Conservation (phyloP, 2,329 filamentous ascomycete species). For the Hypoxylon sp. region DNA sequence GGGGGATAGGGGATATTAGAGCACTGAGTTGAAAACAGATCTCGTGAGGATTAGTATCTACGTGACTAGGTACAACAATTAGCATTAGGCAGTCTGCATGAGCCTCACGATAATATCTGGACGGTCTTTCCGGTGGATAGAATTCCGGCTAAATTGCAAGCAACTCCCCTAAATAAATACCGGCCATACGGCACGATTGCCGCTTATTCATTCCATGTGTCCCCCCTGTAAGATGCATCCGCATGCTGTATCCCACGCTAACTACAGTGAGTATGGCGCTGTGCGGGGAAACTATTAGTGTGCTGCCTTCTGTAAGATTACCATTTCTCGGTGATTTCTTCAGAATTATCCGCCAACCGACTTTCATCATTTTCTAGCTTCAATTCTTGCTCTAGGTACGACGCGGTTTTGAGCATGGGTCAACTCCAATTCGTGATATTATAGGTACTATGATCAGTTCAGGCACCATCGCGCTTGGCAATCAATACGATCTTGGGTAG, state of each 20-base stretch:
- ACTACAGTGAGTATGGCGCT: slow-evolving; percentile 8
- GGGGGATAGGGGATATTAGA: too few species aligned
- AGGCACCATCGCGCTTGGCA: slow-evolving; percentile 27
- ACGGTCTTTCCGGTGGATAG: slow-evolving; percentile 9
- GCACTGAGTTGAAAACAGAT: too few species aligned
- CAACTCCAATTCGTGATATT: slow-evolving; percentile 26
- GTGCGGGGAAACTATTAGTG: slow-evolving; percentile 15
- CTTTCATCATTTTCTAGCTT: slow-evolving; percentile 11
- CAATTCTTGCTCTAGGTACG: neutral
- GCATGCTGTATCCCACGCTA: slow-evolving; percentile 11
- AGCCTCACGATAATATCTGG: too few species aligned
- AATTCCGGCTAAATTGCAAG: slow-evolving; percentile 20
- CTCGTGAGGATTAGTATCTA: too few species aligned
- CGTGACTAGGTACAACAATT: too few species aligned
- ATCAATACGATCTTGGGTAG: slow-evolving; percentile 28
- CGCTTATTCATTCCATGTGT: slow-evolving; percentile 14
- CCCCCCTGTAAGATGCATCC: slow-evolving; percentile 12
- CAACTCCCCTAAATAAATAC: too few species aligned
- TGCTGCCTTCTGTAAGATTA: too few species aligned
- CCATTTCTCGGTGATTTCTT: neutral
- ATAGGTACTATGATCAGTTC: slow-evolving; percentile 16
- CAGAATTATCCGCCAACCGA: slow-evolving; percentile 35
- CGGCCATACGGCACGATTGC: slow-evolving; percentile 25
- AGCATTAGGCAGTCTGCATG: too few species aligned
- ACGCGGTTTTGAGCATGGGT: neutral